Evolutionary conservation across 2,329 filamentous ascomycete species (phyloP).

Genomic region (Cercospora zeina): DNA sequence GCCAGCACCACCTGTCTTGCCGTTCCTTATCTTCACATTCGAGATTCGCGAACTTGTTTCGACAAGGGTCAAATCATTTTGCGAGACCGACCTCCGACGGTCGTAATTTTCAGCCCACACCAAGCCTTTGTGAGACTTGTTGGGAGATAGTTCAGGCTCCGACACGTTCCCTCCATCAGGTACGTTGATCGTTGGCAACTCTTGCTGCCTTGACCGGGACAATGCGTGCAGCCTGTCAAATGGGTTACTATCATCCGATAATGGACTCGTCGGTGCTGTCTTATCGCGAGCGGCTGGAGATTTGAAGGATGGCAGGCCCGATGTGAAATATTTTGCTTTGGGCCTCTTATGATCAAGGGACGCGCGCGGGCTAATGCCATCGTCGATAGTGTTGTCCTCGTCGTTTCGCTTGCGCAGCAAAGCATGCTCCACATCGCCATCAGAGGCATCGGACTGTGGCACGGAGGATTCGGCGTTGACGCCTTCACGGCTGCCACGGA

Average conservation of each 20-base stretch:
- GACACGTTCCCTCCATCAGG: constrained; percentile 41
- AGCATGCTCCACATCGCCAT: constrained; percentile 47
- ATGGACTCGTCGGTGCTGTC: constrained; percentile 18
- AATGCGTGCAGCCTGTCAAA: constrained; percentile 47
- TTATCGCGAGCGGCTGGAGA: constrained; percentile 45
- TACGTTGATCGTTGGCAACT: constrained; percentile 55
- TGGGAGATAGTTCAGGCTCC: constrained; percentile 22
- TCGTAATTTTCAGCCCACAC: constrained; percentile 32
- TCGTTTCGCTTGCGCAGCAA: constrained; percentile 23
- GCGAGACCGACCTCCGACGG: constrained; percentile 28
- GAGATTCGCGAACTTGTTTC: constrained; percentile 16
- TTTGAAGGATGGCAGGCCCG: constrained; percentile 54
- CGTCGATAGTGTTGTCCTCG: constrained; percentile 31
- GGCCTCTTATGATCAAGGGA: constrained; percentile 40
- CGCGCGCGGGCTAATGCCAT: constrained; percentile 43
- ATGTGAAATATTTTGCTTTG: constrained; percentile 47
- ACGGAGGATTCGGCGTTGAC: constrained; percentile 34
- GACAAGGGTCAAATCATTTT: constrained; percentile 40
- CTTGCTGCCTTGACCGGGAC: constrained; percentile 46
- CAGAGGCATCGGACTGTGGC: constrained; percentile 50
- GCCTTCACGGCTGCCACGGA: constrained; percentile 58
- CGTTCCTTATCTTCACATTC: constrained; percentile 12
- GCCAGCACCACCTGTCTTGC: constrained; percentile 20
- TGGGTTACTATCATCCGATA: constrained; percentile 40
- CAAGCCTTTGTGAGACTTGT: constrained; percentile 12